Evolutionary conservation across 768 basidiomycete genomes (phyloP), one percentile per base, ranked within the genome.

Genomic region (Leccinum barrowsii): DNA sequence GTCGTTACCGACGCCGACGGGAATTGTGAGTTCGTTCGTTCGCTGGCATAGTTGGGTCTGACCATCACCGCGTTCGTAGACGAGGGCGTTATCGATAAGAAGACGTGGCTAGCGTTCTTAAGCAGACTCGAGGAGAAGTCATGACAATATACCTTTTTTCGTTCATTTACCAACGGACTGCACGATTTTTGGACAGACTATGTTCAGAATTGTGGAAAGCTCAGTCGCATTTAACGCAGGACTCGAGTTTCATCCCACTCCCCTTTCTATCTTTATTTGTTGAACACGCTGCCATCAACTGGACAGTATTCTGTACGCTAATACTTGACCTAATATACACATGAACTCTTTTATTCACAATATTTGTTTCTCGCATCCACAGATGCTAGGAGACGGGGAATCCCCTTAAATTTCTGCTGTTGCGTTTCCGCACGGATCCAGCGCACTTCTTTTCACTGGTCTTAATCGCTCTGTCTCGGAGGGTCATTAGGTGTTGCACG

Each of bases 31-130:
- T 53, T 11, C 70, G 32, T 53, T 37, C 32, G 15, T 49, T 37
- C 51, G 55, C 34, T 22, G 35, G 54, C 11, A 58, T 19, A 15
- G 4, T 58, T 26, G 34, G 30, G 13, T 50, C 24, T 59, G 21
- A 57, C 47, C 1, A 52, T 3, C 12, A 52, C 30, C 15, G 21
- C 28, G 28, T 30, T 26, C 44, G 26, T 66, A 93, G 92, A 94
- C 67, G 85, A 90, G 66, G 97, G 97, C 7, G 80, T 95, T 10
- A 90, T 99, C 56, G 89, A 94, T 71, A 98, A 98, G 80, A 95
- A 96, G 75, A 84, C 83, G 0, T 99, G 94, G 94, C 82, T 98
- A 26, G 87, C 83, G 7, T 96, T 96, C 75, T 76, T 98, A 37
- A 84, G 79, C 52, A 84, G 87, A 65, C 74, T 95, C 57, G 88